Percentiles rank a stretch among this genome's conserved stretches.
These are phyloP conservation scores for Diaporthe vaccinii DNA, from an alignment of 2,329 filamentous ascomycete genomes.

Conservation along the genomic window DNA sequence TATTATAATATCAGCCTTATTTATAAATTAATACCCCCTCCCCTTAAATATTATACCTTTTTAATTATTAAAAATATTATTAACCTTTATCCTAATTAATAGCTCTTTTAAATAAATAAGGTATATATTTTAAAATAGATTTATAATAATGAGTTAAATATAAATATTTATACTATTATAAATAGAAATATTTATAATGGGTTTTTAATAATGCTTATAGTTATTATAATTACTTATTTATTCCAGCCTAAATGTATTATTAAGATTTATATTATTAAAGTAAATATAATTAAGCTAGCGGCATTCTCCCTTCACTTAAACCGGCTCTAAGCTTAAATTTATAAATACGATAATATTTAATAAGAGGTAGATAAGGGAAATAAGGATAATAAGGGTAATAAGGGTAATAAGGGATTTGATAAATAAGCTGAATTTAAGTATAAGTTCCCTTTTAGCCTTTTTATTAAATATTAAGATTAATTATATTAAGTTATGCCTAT, in stretches of 20 bases:
- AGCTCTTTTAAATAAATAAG: background rate
- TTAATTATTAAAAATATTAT: too few relatives aligned
- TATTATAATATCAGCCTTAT: background rate
- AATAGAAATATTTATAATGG: background rate
- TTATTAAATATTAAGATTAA: background rate
- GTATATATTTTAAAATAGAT: background rate
- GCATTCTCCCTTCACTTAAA: fast-evolving
- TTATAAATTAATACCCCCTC: background rate
- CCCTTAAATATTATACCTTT: background rate
- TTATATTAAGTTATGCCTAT: background rate
- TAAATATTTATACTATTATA: background rate
- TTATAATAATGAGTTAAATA: background rate
- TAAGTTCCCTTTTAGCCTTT: background rate
- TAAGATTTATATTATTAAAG: too few relatives aligned
- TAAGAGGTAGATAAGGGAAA: too few relatives aligned
- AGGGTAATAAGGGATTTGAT: background rate
- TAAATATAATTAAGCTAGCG: too few relatives aligned
- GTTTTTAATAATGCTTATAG: background rate
- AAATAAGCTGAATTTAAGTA: background rate
- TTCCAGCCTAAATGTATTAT: too few relatives aligned
- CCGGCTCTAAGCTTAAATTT: too few relatives aligned
- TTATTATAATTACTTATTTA: background rate
- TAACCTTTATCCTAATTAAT: background rate
- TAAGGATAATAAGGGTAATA: too few relatives aligned
- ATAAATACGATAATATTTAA: background rate